Evolutionary conservation across 1,284 basidiomycete genomes (phyloP), one percentile per base, ranked within the genome.

Genomic region (Pyrrhoderma noxium): DNA sequence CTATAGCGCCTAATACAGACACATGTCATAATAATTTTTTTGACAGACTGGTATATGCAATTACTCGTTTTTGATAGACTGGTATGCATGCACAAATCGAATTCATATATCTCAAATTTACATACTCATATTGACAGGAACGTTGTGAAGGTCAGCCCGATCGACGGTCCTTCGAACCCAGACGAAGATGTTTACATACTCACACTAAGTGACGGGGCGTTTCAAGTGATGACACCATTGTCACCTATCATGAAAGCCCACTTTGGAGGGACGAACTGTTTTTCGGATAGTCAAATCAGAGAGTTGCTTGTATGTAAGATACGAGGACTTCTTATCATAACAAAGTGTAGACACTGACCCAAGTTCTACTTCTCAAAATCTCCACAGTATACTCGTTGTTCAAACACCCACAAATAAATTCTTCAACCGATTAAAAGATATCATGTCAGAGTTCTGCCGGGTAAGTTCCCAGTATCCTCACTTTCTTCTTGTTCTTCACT

Each of bases 1-100:
- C n/a, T n/a, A n/a, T n/a, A n/a, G n/a, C n/a, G n/a, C n/a, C n/a
- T n/a, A n/a, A n/a, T n/a, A n/a, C n/a, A n/a, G n/a, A n/a, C n/a
- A n/a, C n/a, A n/a, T n/a, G n/a, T n/a, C n/a, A n/a, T n/a, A n/a
- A n/a, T n/a, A n/a, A n/a, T n/a, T n/a, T n/a, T n/a, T n/a, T n/a
- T n/a, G n/a, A n/a, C n/a, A n/a, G n/a, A n/a, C n/a, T n/a, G n/a
- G n/a, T n/a, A n/a, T n/a, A n/a, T n/a, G n/a, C n/a, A n/a, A n/a
- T n/a, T n/a, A n/a, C n/a, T n/a, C n/a, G 80, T 75, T 99, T n/a
- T 71, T 99, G 56, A 99, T 95, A 1, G 95, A 99, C 68, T 99
- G 96, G 95, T 92, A 67, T 57, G 86, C 75, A 23, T 47, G 52
- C 46, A 41, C 5, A 18, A 18, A 40, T 11, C 11, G 35, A 9